Conservation (phyloP, 805 yeast species). For the Barnettozyma sp. region DNA sequence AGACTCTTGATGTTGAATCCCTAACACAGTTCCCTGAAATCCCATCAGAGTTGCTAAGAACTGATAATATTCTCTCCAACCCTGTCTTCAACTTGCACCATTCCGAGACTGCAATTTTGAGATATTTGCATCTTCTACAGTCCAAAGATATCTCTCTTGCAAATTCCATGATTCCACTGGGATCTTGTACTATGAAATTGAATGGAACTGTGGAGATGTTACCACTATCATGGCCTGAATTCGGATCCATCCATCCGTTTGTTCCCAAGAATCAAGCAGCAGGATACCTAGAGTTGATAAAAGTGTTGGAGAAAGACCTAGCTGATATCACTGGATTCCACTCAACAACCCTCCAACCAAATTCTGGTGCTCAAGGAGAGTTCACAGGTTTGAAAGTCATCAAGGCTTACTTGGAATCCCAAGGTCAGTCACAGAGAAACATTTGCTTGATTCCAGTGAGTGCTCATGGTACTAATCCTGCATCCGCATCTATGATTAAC, state of each 20-base stretch:
- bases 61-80: conserved; percentile 56
- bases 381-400: conserved; percentile 90
- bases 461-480: conserved; percentile 99
- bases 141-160: conserved; percentile 87
- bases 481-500: conserved; percentile 97
- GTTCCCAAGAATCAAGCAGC: conserved; percentile 83
- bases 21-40: conserved; percentile 39
- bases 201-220: conserved; percentile 94
- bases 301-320: conserved; percentile 75
- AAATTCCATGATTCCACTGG: conserved; percentile 94
- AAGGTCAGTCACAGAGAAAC: conserved; percentile 68
- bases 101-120: conserved; percentile 90
- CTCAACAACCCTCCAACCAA: conserved; percentile 89
- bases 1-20: conserved; percentile 18
- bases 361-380: conserved; percentile 98
- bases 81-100: conserved; percentile 82
- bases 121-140: conserved; percentile 83
- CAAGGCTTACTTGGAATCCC: conserved; percentile 61
- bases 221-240: conserved; percentile 93
- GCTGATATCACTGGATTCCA: conserved; percentile 91
- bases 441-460: conserved; percentile 92
- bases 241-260: conserved; percentile 84
- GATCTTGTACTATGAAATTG: conserved; percentile 97
- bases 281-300: conserved; percentile 73
- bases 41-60: conserved; percentile 44